Conservation (phyloP, 2,329 filamentous ascomycete species). For the Cryphonectria naterciae region DNA sequence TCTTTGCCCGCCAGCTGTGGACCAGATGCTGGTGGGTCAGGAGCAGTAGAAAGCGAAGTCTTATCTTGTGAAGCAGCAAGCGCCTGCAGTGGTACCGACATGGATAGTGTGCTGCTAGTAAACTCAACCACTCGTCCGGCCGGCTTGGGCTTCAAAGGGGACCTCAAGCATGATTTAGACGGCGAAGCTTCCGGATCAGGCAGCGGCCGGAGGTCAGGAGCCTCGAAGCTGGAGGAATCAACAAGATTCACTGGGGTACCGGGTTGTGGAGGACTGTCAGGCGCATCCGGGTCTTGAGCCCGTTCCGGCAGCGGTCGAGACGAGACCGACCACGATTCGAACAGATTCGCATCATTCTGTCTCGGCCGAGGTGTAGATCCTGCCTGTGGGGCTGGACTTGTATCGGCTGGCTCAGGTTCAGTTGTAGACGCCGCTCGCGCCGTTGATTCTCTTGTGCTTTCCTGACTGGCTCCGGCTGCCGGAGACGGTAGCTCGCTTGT, state of each 20-base stretch:
- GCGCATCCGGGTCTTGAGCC: slow-evolving; percentile 8
- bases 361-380: slow-evolving; percentile 1
- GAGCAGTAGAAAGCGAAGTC: not conserved
- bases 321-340: slow-evolving; percentile 24
- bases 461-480: slow-evolving; percentile 7
- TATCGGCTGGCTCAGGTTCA: slow-evolving; percentile 15
- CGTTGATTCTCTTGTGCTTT: not conserved
- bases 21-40: not conserved
- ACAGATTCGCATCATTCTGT: slow-evolving; percentile 23
- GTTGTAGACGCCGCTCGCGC: slow-evolving; percentile 5
- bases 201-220: slow-evolving; percentile 50
- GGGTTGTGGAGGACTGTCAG: slow-evolving; percentile 14
- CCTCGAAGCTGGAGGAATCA: slow-evolving; percentile 44
- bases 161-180: slow-evolving; percentile 60
- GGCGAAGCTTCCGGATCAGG: slow-evolving; percentile 59
- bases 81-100: slow-evolving; percentile 46
- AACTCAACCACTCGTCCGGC: slow-evolving; percentile 64
- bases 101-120: slow-evolving; percentile 54
- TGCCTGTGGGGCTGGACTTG: slow-evolving; percentile 4
- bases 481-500: slow-evolving; percentile 17
- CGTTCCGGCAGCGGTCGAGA: slow-evolving; percentile 19
- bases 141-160: slow-evolving; percentile 60
- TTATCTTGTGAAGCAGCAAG: slow-evolving; percentile 29
- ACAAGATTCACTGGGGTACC: slow-evolving; percentile 25
- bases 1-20: slow-evolving; percentile 13